Conservation (phyloP, 495 filamentous ascomycete species). For the Aspergillus mulundensis region DNA sequence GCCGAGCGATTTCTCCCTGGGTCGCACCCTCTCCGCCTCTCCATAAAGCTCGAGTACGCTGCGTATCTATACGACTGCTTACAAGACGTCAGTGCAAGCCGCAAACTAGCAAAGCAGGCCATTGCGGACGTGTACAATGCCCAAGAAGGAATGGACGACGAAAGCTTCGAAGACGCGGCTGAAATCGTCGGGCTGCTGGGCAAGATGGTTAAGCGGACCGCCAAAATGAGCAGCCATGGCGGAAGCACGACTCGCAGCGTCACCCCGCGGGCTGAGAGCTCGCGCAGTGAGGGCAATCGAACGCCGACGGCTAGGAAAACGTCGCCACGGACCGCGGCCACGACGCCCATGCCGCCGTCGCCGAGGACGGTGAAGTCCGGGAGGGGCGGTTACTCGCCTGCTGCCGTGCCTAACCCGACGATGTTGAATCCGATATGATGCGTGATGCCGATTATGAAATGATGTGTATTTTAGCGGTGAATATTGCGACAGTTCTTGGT, state of each 20-base stretch:
- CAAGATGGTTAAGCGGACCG: slow-evolving; percentile 71
- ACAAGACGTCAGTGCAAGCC: slow-evolving; percentile 70
- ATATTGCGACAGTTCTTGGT: slow-evolving; percentile 9
- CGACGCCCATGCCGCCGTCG: slow-evolving; percentile 19
- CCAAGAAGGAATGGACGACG: slow-evolving; percentile 86
- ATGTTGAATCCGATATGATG: slow-evolving; percentile 44
- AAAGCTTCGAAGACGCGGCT: slow-evolving; percentile 76
- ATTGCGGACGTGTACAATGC: slow-evolving; percentile 90
- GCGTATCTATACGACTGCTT: slow-evolving; percentile 94
- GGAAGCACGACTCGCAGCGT: slow-evolving; percentile 29
- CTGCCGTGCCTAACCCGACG: slow-evolving; percentile 32
- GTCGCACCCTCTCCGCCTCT: slow-evolving; percentile 84
- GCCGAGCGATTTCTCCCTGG: slow-evolving; percentile 75
- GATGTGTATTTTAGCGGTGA: slow-evolving; percentile 6
- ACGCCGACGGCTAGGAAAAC: slow-evolving; percentile 16
- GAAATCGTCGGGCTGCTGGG: slow-evolving; percentile 69
- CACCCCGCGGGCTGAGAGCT: slow-evolving; percentile 26
- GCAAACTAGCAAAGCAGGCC: slow-evolving; percentile 72
- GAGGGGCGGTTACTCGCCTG: slow-evolving; percentile 12
- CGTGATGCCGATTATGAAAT: not conserved
- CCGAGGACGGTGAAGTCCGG: slow-evolving; percentile 6
- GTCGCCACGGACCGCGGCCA: slow-evolving; percentile 1
- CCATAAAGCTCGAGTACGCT: slow-evolving; percentile 88
- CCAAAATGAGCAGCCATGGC: slow-evolving; percentile 27
- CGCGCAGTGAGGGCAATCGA: slow-evolving; percentile 33